Base-by-base conservation (phyloP, 192 early-diverging fungal genomes). In the Rhizoclosmatium globosum region DNA sequence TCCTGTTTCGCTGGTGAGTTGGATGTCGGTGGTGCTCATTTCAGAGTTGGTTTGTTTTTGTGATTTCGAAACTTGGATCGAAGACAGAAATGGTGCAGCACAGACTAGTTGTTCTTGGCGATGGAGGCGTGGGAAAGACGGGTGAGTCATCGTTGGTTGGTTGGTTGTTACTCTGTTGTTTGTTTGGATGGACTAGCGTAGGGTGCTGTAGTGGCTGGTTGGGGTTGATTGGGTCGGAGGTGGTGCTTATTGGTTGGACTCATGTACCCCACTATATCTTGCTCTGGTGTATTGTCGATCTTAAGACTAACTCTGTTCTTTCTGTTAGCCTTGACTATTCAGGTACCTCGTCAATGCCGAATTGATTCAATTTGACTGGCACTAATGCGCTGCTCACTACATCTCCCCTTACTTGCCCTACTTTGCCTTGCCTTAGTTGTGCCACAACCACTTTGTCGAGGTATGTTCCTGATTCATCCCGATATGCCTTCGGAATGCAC, bases 71-170 rank as follows among this genome's bases (percentile, higher is more conserved):
- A 31, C 31, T 31, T 31, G 31, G 31, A 31, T 31, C 31, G 0
- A 31, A 31, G 31, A 31, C 31, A 31, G 31, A 31, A 31, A 31
- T 31, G 31, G 7, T n/a, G 46, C 15, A 66, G 70, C 86, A 87
- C 62, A 60, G 82, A 61, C 62, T 87, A 21, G 87, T 88, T 21
- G 87, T 87, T 47, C 80, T 87, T 43, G 87, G 87, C 23, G 87
- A 88, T 71, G 87, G 87, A 46, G 87, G 87, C 67, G 87, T 88
- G 6, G 87, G 87, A 41, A 88, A 88, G 82, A 88, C 87, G 19
- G 82, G 81, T 85, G 61, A 43, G 81, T 19, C 13, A 42, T 43
- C 1, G 31, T 31, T 31, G 31, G 31, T 31, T 31, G 31, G 31
- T 31, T 31, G 31, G 31, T 31, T 31, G 31, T 31, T 31, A 31